A percentile compares a stretch with the other conserved stretches of the same genome.
Evolutionary conservation across 2,329 filamentous ascomycete species (phyloP).

Genomic region (Corniculantispora saksenae): DNA sequence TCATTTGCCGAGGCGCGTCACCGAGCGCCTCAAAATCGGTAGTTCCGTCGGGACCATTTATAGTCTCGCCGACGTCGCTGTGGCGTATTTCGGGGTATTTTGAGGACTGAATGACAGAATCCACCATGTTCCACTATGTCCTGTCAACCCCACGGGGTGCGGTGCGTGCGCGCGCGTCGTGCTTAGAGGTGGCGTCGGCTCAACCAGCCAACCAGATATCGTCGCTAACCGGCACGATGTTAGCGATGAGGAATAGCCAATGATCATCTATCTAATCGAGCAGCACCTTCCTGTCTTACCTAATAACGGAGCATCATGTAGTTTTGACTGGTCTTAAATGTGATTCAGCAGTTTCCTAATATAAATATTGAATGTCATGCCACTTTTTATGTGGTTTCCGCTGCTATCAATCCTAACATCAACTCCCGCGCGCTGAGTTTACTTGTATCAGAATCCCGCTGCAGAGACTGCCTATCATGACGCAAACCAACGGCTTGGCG

Average conservation of each 20-base stretch:
- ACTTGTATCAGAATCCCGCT: neutral
- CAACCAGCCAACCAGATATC: neutral
- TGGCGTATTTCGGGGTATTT: neutral
- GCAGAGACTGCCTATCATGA: neutral
- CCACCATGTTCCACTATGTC: too few relatives aligned
- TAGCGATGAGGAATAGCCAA: neutral
- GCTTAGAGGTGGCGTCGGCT: neutral
- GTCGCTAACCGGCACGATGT: neutral
- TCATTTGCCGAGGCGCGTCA: neutral
- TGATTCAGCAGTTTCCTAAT: too few relatives aligned
- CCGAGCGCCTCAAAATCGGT: neutral
- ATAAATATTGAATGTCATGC: too few relatives aligned
- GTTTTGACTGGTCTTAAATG: too few relatives aligned
- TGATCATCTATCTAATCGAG: neutral
- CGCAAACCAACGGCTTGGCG: neutral
- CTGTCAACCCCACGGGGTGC: neutral
- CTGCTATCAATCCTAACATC: too few relatives aligned
- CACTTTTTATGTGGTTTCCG: too few relatives aligned
- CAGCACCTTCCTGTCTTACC: neutral
- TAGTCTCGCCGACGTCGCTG: neutral
- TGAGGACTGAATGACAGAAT: neutral
- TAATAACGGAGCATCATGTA: neutral
- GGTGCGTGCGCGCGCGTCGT: too few relatives aligned
- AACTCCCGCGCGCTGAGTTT: too few relatives aligned
- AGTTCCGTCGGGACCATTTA: neutral